Evolutionary conservation across 1,139 yeast species (phyloP).

Genomic region (Eremothecium coryli): DNA sequence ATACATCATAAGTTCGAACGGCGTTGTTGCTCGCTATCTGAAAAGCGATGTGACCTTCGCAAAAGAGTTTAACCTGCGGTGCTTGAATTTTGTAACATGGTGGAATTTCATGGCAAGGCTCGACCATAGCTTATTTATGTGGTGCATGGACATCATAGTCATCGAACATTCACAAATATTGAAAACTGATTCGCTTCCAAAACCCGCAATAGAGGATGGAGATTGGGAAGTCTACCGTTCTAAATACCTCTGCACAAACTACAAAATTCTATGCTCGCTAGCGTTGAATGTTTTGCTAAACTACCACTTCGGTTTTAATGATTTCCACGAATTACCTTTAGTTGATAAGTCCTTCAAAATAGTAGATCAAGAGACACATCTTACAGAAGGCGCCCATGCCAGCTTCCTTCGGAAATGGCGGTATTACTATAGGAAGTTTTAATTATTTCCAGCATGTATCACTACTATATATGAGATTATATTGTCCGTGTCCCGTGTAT

Average conservation of each 20-base stretch:
- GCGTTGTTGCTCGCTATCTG: constrained; percentile 22
- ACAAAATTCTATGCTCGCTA: constrained; percentile 34
- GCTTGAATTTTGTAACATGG: constrained; percentile 27
- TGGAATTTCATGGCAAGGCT: constrained; percentile 28
- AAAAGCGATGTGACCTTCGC: constrained; percentile 24
- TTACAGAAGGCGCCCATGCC: constrained; percentile 20
- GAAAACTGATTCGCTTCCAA: constrained; percentile 18
- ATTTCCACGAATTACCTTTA: constrained; percentile 29
- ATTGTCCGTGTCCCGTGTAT: no score
- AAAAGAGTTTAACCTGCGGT: constrained; percentile 23
- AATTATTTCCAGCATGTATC: no score
- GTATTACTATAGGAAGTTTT: constrained; percentile 28
- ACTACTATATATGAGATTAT: constrained; percentile 3
- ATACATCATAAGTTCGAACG: constrained; percentile 21
- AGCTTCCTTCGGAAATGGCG: constrained; percentile 29
- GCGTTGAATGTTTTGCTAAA: constrained; percentile 34
- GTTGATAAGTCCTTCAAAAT: constrained; percentile 9
- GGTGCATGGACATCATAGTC: constrained; percentile 30
- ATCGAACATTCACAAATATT: constrained; percentile 23
- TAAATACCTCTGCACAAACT: constrained; percentile 29
- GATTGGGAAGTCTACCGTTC: constrained; percentile 27
- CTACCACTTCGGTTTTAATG: constrained; percentile 44
- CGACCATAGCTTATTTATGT: constrained; percentile 27
- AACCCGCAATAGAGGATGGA: constrained; percentile 13
- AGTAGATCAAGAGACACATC: not conserved